A percentile compares a stretch with the other conserved stretches of the same genome.
These are phyloP conservation scores for Lathyrus tuberosus DNA, from an alignment of 306 rosid species.

Conservation along the genomic window DNA sequence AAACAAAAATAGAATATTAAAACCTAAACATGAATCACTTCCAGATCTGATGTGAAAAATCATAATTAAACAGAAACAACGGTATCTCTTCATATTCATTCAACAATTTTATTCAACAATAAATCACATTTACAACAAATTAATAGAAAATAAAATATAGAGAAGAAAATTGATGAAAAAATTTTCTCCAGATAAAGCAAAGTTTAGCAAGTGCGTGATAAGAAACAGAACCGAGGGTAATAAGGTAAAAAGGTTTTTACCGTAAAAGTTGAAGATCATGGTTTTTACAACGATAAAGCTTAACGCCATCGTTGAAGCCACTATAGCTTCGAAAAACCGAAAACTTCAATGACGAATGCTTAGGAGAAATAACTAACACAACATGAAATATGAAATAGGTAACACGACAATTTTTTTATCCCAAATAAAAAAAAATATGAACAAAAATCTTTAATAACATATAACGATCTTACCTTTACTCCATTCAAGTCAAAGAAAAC, in stretches of 20 bases:
- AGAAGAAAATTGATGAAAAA: background rate
- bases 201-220: background rate
- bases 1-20: conserved; percentile 1
- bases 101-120: no score
- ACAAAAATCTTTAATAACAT: no score
- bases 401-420: no score
- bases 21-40: background rate
- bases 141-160: background rate
- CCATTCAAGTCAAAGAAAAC: no score
- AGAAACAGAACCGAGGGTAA: no score
- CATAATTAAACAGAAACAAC: conserved; percentile 19
- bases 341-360: conserved; percentile 40
- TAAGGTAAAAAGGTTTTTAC: conserved; percentile 33
- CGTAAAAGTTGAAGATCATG: conserved; percentile 81
- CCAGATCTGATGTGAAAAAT: conserved; percentile 38
- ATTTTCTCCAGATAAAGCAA: background rate
- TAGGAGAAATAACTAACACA: no score
- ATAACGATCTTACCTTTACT: no score
- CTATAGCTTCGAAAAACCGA: conserved; percentile 65
- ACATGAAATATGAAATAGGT: no score
- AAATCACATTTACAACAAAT: background rate
- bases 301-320: conserved; percentile 64
- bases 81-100: conserved; percentile 11
- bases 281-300: conserved; percentile 60
- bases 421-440: no score